Evolutionary conservation across 345 rosid genomes (phyloP).

Genomic region (Lagerstroemia speciosa): DNA sequence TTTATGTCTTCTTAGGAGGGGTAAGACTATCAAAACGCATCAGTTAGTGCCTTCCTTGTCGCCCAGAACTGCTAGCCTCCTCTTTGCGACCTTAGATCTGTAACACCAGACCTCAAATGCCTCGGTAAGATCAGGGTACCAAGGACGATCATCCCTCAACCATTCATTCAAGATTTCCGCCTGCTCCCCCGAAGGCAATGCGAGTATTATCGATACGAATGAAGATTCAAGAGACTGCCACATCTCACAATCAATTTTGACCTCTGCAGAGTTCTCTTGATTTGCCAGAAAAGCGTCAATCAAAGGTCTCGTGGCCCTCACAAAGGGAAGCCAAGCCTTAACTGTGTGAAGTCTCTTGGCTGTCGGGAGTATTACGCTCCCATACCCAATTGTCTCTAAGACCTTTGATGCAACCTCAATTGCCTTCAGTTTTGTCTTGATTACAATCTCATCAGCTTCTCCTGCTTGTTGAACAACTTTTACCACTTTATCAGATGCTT

Average conservation of each 20-base stretch:
- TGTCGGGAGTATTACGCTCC: slow-evolving; percentile 62
- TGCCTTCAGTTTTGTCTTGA: slow-evolving; percentile 42
- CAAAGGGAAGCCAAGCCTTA: slow-evolving; percentile 87
- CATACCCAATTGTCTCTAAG: slow-evolving; percentile 64
- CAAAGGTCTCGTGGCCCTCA: slow-evolving; percentile 51
- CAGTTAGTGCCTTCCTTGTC: slow-evolving; percentile 11
- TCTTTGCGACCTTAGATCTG: slow-evolving; percentile 70
- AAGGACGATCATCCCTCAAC: slow-evolving; percentile 41
- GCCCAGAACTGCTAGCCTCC: slow-evolving; percentile 38
- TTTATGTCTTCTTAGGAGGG: background rate
- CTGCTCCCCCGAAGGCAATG: slow-evolving; percentile 76
- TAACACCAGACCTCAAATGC: slow-evolving; percentile 91
- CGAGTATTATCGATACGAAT: slow-evolving; percentile 57
- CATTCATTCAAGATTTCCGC: slow-evolving; percentile 79
- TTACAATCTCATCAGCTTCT: slow-evolving; percentile 18
- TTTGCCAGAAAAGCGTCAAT: slow-evolving; percentile 30
- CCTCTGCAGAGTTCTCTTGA: slow-evolving; percentile 24
- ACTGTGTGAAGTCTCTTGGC: slow-evolving; percentile 53
- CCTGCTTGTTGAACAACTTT: slow-evolving; percentile 28
- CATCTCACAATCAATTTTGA: slow-evolving; percentile 53
- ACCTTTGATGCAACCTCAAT: slow-evolving; percentile 69
- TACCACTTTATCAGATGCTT: slow-evolving; percentile 57
- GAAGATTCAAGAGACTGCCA: slow-evolving; percentile 80
- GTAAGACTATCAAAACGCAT: slow-evolving; percentile 6
- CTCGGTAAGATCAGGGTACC: slow-evolving; percentile 81